Evolutionary conservation across 345 rosid species (phyloP).

Genomic region (Eucalyptus paniculata): DNA sequence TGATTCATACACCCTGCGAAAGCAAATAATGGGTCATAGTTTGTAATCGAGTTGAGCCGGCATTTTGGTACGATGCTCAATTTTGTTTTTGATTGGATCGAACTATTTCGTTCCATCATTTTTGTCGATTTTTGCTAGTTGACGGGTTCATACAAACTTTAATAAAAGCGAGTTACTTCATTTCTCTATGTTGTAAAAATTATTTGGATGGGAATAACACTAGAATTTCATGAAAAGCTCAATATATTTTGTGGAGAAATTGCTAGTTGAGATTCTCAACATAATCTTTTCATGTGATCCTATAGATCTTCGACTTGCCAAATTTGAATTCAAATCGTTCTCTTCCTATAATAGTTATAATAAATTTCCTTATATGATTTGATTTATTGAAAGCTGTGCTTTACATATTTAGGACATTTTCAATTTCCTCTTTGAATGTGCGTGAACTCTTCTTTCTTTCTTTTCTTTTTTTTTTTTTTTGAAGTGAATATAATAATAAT

Average conservation of each 20-base stretch:
- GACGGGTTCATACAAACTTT: not conserved
- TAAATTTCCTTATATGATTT: not conserved
- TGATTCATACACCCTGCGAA: rapidly evolving
- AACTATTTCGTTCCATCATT: not conserved
- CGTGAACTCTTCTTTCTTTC: not conserved
- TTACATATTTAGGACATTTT: not conserved
- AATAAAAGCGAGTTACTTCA: not conserved
- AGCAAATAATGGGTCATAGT: rapidly evolving
- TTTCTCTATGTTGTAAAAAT: not conserved
- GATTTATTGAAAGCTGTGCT: not conserved
- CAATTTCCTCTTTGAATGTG: not conserved
- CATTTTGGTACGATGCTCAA: rapidly evolving
- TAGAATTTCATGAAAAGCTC: not conserved
- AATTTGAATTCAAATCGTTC: not conserved
- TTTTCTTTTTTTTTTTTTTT: too few relatives aligned
- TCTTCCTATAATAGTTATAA: not conserved
- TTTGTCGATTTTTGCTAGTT: too few relatives aligned
- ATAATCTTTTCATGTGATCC: not conserved
- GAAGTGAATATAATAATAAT: not conserved
- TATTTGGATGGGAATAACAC: not conserved
- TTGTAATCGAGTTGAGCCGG: rapidly evolving
- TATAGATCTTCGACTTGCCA: not conserved
- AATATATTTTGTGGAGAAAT: not conserved
- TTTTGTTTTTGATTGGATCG: rapidly evolving
- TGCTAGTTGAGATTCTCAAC: not conserved